phyloP scores from a whole-genome alignment of 768 basidiomycete species.

The Suillus spraguei region DNA sequence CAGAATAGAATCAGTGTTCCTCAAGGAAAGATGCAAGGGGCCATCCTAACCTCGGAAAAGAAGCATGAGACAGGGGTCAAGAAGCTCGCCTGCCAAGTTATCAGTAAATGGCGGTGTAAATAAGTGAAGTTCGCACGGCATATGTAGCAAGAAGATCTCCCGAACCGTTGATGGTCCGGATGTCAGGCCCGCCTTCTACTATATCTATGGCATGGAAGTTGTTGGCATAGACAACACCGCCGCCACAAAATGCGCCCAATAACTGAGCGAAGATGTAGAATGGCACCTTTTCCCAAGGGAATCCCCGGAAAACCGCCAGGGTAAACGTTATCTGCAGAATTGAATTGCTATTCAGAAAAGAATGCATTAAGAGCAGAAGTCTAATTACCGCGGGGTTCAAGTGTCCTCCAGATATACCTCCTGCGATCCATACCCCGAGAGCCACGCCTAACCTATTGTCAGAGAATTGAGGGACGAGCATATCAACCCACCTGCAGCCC shows the following conservation, averaged over 20 bases:
- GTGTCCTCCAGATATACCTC: constrained; percentile 73
- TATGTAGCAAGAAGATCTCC: constrained; percentile 64
- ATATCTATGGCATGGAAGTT: constrained; percentile 70
- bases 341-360: constrained; percentile 8
- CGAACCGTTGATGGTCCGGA: constrained; percentile 60
- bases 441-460: constrained; percentile 43
- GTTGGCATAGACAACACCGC: constrained; percentile 59
- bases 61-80: constrained; percentile 47
- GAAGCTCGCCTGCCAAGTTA: constrained; percentile 37
- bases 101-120: constrained; percentile 15
- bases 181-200: constrained; percentile 55
- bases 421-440: constrained; percentile 69
- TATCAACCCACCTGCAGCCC: constrained; percentile 32
- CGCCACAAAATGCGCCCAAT: constrained; percentile 61
- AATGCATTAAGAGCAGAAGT: neutral
- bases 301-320: constrained; percentile 67
- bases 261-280: constrained; percentile 64
- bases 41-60: constrained; percentile 44
- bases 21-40: neutral
- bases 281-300: constrained; percentile 84
- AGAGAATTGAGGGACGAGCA: neutral
- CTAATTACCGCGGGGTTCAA: constrained; percentile 67
- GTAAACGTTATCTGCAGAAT: constrained; percentile 64
- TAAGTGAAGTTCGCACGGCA: constrained; percentile 42
- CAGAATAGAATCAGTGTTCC: neutral